phyloP scores from a whole-genome alignment of 345 rosid species.

The Pistacia vera region DNA sequence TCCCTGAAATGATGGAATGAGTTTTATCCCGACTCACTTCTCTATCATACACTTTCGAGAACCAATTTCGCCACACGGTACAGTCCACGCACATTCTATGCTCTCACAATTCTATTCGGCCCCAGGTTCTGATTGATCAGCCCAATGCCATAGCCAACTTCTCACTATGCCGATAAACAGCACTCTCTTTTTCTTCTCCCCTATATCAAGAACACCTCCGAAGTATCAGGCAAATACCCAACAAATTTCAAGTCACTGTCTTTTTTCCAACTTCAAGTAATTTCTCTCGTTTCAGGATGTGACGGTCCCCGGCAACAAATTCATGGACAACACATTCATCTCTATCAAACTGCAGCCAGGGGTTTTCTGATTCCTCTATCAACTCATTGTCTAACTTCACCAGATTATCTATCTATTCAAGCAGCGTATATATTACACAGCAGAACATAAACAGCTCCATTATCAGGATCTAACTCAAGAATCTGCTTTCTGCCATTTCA shows the following conservation, averaged over 20 bases:
- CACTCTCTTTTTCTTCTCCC: slow-evolving; percentile 44
- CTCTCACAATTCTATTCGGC: slow-evolving; percentile 39
- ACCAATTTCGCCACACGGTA: slow-evolving; percentile 34
- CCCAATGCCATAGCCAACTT: slow-evolving; percentile 39
- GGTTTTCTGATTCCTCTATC: slow-evolving; percentile 36
- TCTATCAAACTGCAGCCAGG: slow-evolving; percentile 56
- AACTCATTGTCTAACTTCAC: slow-evolving; percentile 42
- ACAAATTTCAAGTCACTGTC: slow-evolving; percentile 39
- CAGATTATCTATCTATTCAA: slow-evolving; percentile 46
- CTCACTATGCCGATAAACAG: slow-evolving; percentile 39
- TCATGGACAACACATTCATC: slow-evolving; percentile 42
- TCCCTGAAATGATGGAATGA: slow-evolving; percentile 42
- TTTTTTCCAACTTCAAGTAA: slow-evolving; percentile 44
- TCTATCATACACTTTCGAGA: slow-evolving; percentile 40
- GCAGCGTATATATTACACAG: slow-evolving; percentile 64
- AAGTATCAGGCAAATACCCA: slow-evolving; percentile 41
- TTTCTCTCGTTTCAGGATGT: slow-evolving; percentile 42
- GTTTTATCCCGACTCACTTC: slow-evolving; percentile 47
- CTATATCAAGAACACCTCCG: slow-evolving; percentile 49
- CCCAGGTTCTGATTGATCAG: slow-evolving; percentile 34
- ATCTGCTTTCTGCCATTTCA: slow-evolving; percentile 44
- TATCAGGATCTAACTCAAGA: slow-evolving; percentile 43
- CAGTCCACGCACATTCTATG: slow-evolving; percentile 50
- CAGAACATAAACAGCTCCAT: slow-evolving; percentile 53
- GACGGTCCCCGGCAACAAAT: slow-evolving; percentile 51